Percentiles rank a stretch among this genome's conserved stretches.
phyloP scores from a whole-genome alignment of 2,329 filamentous ascomycete species.

The Diplocarpon rosae region DNA sequence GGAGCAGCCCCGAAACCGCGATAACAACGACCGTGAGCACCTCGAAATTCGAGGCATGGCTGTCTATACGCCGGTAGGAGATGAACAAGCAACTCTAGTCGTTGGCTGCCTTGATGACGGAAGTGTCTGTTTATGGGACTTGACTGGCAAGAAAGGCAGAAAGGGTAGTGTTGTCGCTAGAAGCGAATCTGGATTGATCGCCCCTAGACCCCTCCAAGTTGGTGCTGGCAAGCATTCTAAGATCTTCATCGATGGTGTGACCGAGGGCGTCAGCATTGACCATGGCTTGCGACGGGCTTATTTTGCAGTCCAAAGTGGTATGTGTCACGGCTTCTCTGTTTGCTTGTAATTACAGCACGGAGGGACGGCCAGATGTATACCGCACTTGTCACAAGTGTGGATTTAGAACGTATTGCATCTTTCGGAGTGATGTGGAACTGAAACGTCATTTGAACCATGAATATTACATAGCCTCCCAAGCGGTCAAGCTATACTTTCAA shows the following conservation, averaged over 20 bases:
- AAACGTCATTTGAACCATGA: too few relatives aligned
- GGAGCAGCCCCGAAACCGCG: constrained; percentile 43
- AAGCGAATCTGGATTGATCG: constrained; percentile 57
- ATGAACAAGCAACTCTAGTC: constrained; percentile 45
- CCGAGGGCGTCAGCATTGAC: constrained; percentile 76
- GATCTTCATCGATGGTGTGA: constrained; percentile 60
- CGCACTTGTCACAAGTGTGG: not conserved
- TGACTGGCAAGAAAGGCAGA: constrained; percentile 42
- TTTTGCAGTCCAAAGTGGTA: constrained; percentile 65
- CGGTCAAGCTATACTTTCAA: too few relatives aligned
- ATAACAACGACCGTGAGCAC: constrained; percentile 33
- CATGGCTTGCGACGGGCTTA: constrained; percentile 57
- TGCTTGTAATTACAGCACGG: not conserved
- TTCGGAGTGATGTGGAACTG: too few relatives aligned
- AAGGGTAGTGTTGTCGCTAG: constrained; percentile 54
- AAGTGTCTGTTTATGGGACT: constrained; percentile 78
- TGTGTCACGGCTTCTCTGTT: constrained; percentile 21
- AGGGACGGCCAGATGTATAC: not conserved
- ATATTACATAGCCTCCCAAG: too few relatives aligned
- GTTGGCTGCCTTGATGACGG: constrained; percentile 78
- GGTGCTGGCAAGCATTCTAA: constrained; percentile 41
- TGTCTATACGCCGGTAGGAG: constrained; percentile 45
- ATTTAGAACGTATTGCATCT: not conserved
- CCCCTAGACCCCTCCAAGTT: constrained; percentile 37
- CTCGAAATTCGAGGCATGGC: constrained; percentile 66